Evolutionary conservation across 495 filamentous ascomycete genomes (phyloP), one percentile per base, ranked within the genome.

Genomic region (Daldinia vernicosa): DNA sequence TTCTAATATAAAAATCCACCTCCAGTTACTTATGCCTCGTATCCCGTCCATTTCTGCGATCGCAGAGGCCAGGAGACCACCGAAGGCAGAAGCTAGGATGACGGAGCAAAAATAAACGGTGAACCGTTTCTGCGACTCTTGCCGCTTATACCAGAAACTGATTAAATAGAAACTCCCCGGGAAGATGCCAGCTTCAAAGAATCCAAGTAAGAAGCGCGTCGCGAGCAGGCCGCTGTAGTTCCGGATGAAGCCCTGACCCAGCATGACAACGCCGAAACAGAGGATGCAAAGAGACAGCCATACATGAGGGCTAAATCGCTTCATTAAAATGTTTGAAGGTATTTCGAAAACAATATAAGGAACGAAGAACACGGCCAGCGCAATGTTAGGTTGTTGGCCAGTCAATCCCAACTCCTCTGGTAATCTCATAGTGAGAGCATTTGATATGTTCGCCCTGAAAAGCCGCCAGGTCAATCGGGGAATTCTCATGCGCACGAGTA

Each of bases 141-240:
- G 70, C 4, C 77, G 68, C 61, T 76, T 79, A 61, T 83, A 97
- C 70, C 70, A 72, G 87, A 93, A 95, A 77, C 91, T 94, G 0
- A 89, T 91, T 6, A 96, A 81, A 76, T 93, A 95, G 74, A 93
- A 91, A 60, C 89, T 91, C 0, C 93, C 93, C 0, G 91, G 90
- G 76, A 92, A 92, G 2, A 93, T 79, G 4, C 92, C 93, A 17
- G 78, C 78, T 59, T 89, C 87, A n/a, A 80, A 82, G 3, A 80
- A 78, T 0, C 87, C 87, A 1, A 89, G 78, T 24, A 89, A 79
- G 17, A 87, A 74, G 0, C 86, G 79, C 15, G 80, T 82, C 1
- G 84, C 85, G 37, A 85, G 81, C 1, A 89, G 70, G 3, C 81
- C 79, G n/a, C 74, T 77, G 26, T 84, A 80, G 24, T 77, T 83